Evolutionary conservation across 768 basidiomycete genomes (phyloP), one percentile per base, ranked within the genome.

Genomic region (Chlorophyllum brunneum): DNA sequence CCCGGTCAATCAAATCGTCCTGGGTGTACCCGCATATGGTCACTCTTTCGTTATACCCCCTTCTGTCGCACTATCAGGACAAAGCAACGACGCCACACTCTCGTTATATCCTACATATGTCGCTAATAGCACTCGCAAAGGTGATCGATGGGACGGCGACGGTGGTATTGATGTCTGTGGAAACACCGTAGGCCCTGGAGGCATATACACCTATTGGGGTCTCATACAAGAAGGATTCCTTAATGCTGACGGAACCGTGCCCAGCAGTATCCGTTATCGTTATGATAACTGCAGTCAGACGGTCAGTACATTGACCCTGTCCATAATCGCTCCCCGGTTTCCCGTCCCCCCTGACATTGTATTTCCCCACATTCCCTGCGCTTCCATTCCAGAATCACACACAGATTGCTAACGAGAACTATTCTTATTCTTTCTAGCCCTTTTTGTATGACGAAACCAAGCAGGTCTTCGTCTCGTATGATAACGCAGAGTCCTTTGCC

Each of bases 21-120:
- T 98, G 5, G 95, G 93, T 48, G 83, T 95, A 0, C 81, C 93
- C 10, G 71, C 85, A 15, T 95, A 92, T 67, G 91, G 90, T 0
- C 92, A 92, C 68, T 82, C 89, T 18, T 94, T 74, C 74, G 74
- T 79, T 33, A 61, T 73, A 6, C 40, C 63, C 3, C 56, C 59
- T 13, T 58, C 54, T 16, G 57, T 68, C 30, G 80, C 80, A 0
- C 60, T 77, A 54, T 54, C 61, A 60, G 20, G 62, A 60, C 18
- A 61, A 53, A 48, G 57, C 50, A 42, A 54, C 23, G 62, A 64
- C 23, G 54, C 61, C 2, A 56, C 58, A 7, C 63, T 86, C 26
- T 67, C 68, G n/a, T 30, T 73, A 15, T 86, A 75, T 65, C 81
- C 85, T 2, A 40, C 67, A 1, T 90, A 83, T 56, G 65, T 79